Evolutionary conservation across 2,329 filamentous ascomycete genomes (phyloP).

Genomic region (Aspergillus candidus): DNA sequence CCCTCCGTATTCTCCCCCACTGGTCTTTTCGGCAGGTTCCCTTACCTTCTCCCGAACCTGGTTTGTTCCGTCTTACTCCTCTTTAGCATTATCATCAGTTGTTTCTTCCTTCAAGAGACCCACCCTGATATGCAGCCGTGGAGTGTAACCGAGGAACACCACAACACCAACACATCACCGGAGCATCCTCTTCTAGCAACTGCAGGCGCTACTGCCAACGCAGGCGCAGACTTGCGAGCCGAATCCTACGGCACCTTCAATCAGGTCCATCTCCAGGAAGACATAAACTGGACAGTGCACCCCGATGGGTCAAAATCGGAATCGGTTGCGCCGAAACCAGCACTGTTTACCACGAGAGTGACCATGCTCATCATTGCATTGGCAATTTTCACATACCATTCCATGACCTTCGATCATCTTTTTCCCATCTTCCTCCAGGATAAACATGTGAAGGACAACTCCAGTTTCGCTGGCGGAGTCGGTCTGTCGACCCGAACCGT

Average conservation of each 20-base stretch:
- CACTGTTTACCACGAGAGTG: conserved; percentile 58
- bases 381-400: conserved; percentile 88
- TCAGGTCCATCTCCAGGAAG: conserved; percentile 49
- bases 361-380: conserved; percentile 73
- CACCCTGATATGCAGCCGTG: conserved; percentile 71
- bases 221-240: conserved; percentile 65
- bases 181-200: conserved; percentile 71
- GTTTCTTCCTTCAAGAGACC: conserved; percentile 77
- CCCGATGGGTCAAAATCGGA: conserved; percentile 40
- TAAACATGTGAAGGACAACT: conserved; percentile 31
- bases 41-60: conserved; percentile 84
- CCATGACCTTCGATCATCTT: conserved; percentile 90
- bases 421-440: conserved; percentile 92
- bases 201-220: conserved; percentile 66
- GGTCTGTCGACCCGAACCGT: conserved; percentile 61
- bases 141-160: conserved; percentile 34
- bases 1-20: conserved; percentile 62
- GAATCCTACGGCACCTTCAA: conserved; percentile 75
- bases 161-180: conserved; percentile 43
- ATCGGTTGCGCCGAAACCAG: conserved; percentile 36
- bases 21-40: conserved; percentile 69
- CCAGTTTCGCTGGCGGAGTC: conserved; percentile 57
- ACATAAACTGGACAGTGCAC: conserved; percentile 48
- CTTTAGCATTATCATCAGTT: conserved; percentile 73
- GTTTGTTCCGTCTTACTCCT: conserved; percentile 72